These are phyloP conservation scores for Yamadazyma sp. DNA, from an alignment of 805 yeast species.

Conservation along the genomic window DNA sequence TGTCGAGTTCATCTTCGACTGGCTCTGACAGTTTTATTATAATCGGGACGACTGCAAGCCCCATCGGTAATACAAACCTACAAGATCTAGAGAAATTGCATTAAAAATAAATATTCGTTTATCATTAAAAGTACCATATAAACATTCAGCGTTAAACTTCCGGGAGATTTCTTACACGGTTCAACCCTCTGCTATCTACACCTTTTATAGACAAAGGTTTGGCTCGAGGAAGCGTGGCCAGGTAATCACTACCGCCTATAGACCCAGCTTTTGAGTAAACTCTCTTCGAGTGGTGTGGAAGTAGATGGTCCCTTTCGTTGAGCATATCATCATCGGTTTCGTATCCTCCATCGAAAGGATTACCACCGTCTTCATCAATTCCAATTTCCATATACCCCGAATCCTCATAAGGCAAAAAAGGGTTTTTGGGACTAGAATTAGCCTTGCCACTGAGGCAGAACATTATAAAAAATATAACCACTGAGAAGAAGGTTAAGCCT, in stretches of 20 bases:
- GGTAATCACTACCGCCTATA: conserved; percentile 4
- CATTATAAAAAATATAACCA: conserved; percentile 22
- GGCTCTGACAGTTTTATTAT: too few relatives aligned
- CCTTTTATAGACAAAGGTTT: conserved; percentile 10
- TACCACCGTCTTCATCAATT: conserved; percentile 29
- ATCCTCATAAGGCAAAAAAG: conserved; percentile 14
- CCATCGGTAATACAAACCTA: too few relatives aligned
- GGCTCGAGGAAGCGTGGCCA: background rate
- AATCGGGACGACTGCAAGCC: too few relatives aligned
- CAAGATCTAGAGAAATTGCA: too few relatives aligned
- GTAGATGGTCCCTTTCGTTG: conserved; percentile 30
- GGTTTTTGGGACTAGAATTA: conserved; percentile 8
- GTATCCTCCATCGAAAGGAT: conserved; percentile 36
- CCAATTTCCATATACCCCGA: conserved; percentile 41
- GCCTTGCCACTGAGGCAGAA: conserved; percentile 16
- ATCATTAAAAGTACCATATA: too few relatives aligned
- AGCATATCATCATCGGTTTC: conserved; percentile 44
- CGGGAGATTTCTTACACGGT: conserved; percentile 8
- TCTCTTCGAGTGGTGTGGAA: conserved; percentile 20
- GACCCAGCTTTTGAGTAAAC: conserved; percentile 6
- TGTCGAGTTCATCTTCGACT: too few relatives aligned
- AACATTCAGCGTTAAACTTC: conserved; percentile 41
- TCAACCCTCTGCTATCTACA: background rate
- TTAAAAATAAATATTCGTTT: too few relatives aligned
- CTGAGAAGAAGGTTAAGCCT: conserved; percentile 49